Percentiles rank a stretch among this genome's conserved stretches.
Conservation (phyloP, 176 grass and related monocot species). For the Metroxylon sagu region DNA sequence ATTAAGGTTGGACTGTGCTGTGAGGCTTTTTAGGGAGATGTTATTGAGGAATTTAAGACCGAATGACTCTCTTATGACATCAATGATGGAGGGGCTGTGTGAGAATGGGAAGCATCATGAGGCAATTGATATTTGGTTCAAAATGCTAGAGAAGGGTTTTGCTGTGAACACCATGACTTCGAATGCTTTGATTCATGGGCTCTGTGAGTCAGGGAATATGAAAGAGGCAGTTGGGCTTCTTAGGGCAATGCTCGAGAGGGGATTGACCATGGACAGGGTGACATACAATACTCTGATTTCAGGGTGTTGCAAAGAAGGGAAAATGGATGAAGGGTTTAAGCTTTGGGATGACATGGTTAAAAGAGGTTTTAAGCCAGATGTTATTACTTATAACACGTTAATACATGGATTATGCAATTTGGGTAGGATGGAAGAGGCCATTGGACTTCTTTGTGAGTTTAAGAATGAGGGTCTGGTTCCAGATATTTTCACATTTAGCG, state of each 20-base stretch:
- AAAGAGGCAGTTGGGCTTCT: constrained; percentile 50
- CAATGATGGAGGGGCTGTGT: constrained; percentile 57
- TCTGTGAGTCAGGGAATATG: constrained; percentile 49
- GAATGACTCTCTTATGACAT: constrained; percentile 74
- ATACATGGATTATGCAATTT: constrained; percentile 52
- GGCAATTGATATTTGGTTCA: constrained; percentile 54
- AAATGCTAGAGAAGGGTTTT: constrained; percentile 55
- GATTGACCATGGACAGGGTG: constrained; percentile 50
- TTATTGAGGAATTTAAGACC: constrained; percentile 54
- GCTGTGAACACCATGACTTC: constrained; percentile 52
- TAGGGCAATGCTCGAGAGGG: constrained; percentile 42
- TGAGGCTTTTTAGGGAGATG: constrained; percentile 52
- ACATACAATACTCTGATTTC: constrained; percentile 86
- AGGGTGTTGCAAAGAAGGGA: constrained; percentile 64
- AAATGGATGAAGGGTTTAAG: constrained; percentile 58
- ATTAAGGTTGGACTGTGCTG: constrained; percentile 41
- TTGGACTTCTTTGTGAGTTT: constrained; percentile 50
- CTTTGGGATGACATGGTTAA: constrained; percentile 67
- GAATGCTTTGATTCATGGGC: constrained; percentile 84
- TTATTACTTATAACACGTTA: constrained; percentile 63
- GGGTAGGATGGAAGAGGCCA: constrained; percentile 64
- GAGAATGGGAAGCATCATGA: constrained; percentile 42
- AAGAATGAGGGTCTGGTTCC: constrained; percentile 46
- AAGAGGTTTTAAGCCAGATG: constrained; percentile 70
- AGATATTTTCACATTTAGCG: constrained; percentile 68